A percentile compares a stretch with the other conserved stretches of the same genome.
Evolutionary conservation across 2,329 filamentous ascomycete genomes (phyloP).

Genomic region (Colletotrichum lini): DNA sequence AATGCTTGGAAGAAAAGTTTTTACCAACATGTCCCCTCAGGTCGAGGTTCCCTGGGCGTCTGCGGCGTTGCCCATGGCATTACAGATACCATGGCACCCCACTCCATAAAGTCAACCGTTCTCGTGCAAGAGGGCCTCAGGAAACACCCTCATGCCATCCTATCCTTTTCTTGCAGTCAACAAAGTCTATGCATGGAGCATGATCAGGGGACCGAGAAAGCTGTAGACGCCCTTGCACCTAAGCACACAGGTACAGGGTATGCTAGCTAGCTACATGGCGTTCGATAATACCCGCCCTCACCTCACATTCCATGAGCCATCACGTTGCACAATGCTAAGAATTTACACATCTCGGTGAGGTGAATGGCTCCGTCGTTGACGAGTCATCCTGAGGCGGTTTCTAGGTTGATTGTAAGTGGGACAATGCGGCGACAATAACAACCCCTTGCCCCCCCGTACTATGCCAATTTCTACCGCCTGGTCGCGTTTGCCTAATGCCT

Average conservation of each 20-base stretch:
- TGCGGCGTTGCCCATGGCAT: not conserved
- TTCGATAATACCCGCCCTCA: not conserved
- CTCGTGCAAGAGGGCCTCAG: too few species aligned
- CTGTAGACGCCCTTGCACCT: too few species aligned
- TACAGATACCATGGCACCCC: not conserved
- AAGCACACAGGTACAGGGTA: too few species aligned
- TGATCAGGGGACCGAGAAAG: not conserved
- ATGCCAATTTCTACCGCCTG: not conserved
- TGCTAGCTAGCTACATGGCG: not conserved
- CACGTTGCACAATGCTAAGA: not conserved
- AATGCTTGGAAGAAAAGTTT: not conserved
- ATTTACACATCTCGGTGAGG: not conserved
- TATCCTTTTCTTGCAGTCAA: not conserved
- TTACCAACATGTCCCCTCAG: not conserved
- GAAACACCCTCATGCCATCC: not conserved
- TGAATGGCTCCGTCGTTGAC: not conserved
- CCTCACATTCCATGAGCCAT: not conserved
- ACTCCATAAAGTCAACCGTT: not conserved
- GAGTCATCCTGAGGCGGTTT: not conserved
- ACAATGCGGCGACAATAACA: constrained; percentile 8
- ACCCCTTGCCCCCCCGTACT: not conserved
- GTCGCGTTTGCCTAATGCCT: constrained; percentile 19
- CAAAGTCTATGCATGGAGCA: not conserved
- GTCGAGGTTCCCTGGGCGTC: not conserved
- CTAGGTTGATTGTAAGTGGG: not conserved